phyloP scores from a whole-genome alignment of 2,329 filamentous ascomycete genomes.

The Curvularia spicifera region DNA sequence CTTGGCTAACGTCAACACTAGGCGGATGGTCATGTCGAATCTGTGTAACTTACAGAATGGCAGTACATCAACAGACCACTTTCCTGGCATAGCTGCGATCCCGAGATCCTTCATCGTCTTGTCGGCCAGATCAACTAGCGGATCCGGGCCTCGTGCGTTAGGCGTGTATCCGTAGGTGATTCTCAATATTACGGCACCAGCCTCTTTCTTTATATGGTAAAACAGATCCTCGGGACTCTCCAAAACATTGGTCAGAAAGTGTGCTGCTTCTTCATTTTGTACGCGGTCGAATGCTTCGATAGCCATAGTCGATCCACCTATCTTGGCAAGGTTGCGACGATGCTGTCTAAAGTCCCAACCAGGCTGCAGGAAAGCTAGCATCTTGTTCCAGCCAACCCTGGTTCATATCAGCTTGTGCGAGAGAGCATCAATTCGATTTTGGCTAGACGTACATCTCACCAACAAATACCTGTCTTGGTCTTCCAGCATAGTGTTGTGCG shows the following conservation, averaged over 20 bases:
- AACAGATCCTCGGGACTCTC: constrained; percentile 31
- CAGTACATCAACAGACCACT: constrained; percentile 57
- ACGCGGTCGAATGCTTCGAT: constrained; percentile 35
- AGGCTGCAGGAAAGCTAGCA: constrained; percentile 29
- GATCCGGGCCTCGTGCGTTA: constrained; percentile 51
- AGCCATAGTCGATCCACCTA: constrained; percentile 31
- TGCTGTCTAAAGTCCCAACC: constrained; percentile 34
- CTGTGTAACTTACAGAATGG: constrained; percentile 48
- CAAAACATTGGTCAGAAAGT: constrained; percentile 36
- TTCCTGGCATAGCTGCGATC: constrained; percentile 51
- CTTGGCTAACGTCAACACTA: constrained; percentile 12
- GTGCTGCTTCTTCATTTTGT: constrained; percentile 38
- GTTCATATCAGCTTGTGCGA: neutral
- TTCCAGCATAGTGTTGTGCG: constrained; percentile 26
- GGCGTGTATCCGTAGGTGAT: constrained; percentile 53
- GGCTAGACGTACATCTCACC: constrained; percentile 31
- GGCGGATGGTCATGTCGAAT: too few species aligned
- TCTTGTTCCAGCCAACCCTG: constrained; percentile 38
- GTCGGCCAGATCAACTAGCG: constrained; percentile 53
- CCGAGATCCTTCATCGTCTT: constrained; percentile 53
- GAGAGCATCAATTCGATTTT: neutral
- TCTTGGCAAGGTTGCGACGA: constrained; percentile 36
- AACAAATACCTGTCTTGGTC: constrained; percentile 34
- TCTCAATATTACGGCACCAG: constrained; percentile 37
- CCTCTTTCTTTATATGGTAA: constrained; percentile 38